Evolutionary conservation across 345 rosid genomes (phyloP).

Genomic region (Cardiospermum halicacabum): DNA sequence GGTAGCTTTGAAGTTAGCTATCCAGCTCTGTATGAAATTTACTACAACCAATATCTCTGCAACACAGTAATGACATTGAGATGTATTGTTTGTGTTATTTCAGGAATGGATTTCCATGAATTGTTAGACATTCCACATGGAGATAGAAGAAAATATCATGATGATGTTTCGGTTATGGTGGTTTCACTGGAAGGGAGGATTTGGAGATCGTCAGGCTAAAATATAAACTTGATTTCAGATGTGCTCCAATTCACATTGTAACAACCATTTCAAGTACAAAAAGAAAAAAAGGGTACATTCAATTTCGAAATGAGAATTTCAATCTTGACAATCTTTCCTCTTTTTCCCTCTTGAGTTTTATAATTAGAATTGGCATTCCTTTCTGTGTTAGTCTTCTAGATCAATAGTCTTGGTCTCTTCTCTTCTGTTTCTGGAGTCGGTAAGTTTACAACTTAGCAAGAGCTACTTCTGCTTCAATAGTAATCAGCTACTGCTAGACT

Average conservation of each 20-base stretch:
- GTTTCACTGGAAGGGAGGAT: constrained; percentile 96
- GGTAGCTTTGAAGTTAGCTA: background rate
- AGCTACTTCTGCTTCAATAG: no score
- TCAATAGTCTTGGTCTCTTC: no score
- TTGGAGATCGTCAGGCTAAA: constrained; percentile 97
- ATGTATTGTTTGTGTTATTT: constrained; percentile 12
- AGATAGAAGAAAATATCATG: constrained; percentile 91
- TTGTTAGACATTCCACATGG: constrained; percentile 91
- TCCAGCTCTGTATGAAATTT: background rate
- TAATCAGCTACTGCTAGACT: no score
- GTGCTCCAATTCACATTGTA: constrained; percentile 22
- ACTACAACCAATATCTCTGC: background rate
- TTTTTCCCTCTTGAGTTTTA: background rate
- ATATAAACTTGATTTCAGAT: constrained; percentile 32
- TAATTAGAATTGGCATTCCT: constrained; percentile 5
- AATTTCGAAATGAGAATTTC: constrained; percentile 30
- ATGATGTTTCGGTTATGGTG: constrained; percentile 95
- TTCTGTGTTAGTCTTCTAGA: background rate
- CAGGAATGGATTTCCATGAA: constrained; percentile 96
- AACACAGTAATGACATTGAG: background rate
- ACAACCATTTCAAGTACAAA: constrained; percentile 27
- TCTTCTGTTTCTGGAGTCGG: no score
- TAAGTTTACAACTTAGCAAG: no score
- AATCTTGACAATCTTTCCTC: constrained; percentile 20
- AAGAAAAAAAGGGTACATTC: constrained; percentile 40